A percentile compares a stretch with the other conserved stretches of the same genome.
Conservation (phyloP, 352 stramenopile genomes). For the Phytopythium aichiense region DNA sequence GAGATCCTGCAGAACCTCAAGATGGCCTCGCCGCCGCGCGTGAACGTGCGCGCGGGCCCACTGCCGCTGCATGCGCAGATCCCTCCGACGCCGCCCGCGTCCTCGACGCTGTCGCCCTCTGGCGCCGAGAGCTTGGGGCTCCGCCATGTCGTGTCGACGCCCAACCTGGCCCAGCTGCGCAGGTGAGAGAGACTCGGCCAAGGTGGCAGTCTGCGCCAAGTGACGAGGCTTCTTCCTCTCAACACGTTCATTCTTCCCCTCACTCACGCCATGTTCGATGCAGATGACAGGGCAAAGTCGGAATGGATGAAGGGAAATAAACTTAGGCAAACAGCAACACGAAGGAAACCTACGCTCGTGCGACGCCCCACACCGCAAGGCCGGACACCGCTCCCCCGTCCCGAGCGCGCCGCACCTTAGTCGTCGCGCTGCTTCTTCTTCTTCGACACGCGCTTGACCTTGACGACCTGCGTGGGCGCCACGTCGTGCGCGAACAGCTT, state of each 20-base stretch:
- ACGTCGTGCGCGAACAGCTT: conserved; percentile 88
- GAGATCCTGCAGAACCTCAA: conserved; percentile 76
- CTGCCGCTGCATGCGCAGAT: conserved; percentile 17
- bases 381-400: background rate
- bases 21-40: conserved; percentile 33
- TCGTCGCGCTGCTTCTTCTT: conserved; percentile 89
- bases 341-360: background rate
- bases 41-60: conserved; percentile 15
- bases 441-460: conserved; percentile 86
- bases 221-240: background rate
- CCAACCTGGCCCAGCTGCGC: conserved; percentile 44
- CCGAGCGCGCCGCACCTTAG: conserved; percentile 15
- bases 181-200: background rate
- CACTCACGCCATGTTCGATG: background rate
- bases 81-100: conserved; percentile 21
- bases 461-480: conserved; percentile 71
- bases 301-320: conserved; percentile 1
- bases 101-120: conserved; percentile 18
- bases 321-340: conserved; percentile 3
- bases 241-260: background rate
- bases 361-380: no score
- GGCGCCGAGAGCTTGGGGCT: conserved; percentile 37
- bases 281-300: background rate
- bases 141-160: conserved; percentile 59
- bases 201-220: background rate